These are phyloP conservation scores for Protomyces arabidopsidicola DNA, from an alignment of 1,139 yeast species.

Conservation along the genomic window DNA sequence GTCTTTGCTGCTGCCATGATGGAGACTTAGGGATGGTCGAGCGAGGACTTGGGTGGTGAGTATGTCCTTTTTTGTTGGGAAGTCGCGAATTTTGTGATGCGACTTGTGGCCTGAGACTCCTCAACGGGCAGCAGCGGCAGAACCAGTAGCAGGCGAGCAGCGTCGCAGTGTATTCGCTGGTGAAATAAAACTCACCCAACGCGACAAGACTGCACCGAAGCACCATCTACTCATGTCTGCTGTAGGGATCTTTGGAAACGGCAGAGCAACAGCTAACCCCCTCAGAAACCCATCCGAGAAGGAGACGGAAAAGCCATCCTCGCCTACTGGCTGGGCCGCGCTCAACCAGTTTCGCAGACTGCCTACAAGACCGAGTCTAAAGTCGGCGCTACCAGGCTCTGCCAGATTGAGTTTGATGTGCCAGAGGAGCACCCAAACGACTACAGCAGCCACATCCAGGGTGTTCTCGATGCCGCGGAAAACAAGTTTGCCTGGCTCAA, in stretches of 20 bases:
- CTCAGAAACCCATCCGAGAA: constrained; percentile 47
- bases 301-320: constrained; percentile 49
- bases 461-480: constrained; percentile 43
- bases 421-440: constrained; percentile 44
- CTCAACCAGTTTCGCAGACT: constrained; percentile 40
- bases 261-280: too few relatives aligned
- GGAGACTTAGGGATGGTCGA: background rate
- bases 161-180: background rate
- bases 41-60: background rate
- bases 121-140: too few relatives aligned
- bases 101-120: too few relatives aligned
- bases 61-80: background rate
- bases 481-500: constrained; percentile 45
- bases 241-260: background rate
- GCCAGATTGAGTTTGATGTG: constrained; percentile 33
- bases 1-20: constrained; percentile 34
- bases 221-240: constrained; percentile 16
- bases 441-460: constrained; percentile 37
- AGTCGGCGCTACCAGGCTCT: constrained; percentile 37
- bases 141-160: too few relatives aligned
- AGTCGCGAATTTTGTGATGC: too few relatives aligned
- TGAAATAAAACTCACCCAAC: background rate
- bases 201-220: background rate
- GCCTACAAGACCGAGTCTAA: constrained; percentile 35
- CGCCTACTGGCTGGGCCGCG: constrained; percentile 44